A percentile compares a stretch with the other conserved stretches of the same genome.
These are phyloP conservation scores for Pascua sp. DNA, from an alignment of 1,284 basidiomycete species.

Conservation along the genomic window DNA sequence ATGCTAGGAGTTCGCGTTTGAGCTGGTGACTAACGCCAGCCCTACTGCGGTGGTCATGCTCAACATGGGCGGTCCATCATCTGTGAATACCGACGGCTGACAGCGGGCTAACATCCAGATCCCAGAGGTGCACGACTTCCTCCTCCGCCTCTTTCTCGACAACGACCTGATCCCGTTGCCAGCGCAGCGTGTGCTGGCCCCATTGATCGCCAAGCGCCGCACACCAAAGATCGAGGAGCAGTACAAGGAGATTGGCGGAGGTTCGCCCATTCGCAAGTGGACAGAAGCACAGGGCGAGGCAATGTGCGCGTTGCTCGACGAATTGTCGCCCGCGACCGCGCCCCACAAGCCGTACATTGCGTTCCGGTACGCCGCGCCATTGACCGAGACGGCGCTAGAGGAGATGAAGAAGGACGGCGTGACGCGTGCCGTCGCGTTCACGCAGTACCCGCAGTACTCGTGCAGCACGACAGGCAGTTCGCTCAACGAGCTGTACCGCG, in stretches of 20 bases:
- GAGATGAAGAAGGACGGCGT: slow-evolving; percentile 91
- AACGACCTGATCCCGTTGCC: slow-evolving; percentile 94
- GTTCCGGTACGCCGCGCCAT: slow-evolving; percentile 86
- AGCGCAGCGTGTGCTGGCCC: slow-evolving; percentile 81
- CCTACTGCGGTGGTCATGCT: slow-evolving; percentile 82
- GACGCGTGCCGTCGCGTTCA: slow-evolving; percentile 88
- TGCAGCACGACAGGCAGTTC: slow-evolving; percentile 97
- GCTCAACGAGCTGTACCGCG: slow-evolving; percentile 81
- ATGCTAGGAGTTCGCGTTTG: too few species aligned
- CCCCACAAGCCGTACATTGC: slow-evolving; percentile 96
- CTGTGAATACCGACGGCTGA: slow-evolving; percentile 55
- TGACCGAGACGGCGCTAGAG: slow-evolving; percentile 77
- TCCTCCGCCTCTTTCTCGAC: slow-evolving; percentile 91
- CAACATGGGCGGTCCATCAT: slow-evolving; percentile 97
- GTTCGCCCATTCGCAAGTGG: slow-evolving; percentile 94
- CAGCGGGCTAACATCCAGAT: slow-evolving; percentile 56
- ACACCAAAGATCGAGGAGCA: slow-evolving; percentile 93
- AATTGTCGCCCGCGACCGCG: slow-evolving; percentile 84
- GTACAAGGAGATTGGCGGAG: slow-evolving; percentile 92
- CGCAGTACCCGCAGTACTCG: slow-evolving; percentile 98
- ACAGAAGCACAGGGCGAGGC: slow-evolving; percentile 82
- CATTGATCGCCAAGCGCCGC: slow-evolving; percentile 83
- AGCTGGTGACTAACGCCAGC: too few species aligned
- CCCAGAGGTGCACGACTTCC: slow-evolving; percentile 80
- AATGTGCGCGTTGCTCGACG: slow-evolving; percentile 88